Conservation (phyloP, 768 basidiomycete species). For the Solioccasus polychromus region DNA sequence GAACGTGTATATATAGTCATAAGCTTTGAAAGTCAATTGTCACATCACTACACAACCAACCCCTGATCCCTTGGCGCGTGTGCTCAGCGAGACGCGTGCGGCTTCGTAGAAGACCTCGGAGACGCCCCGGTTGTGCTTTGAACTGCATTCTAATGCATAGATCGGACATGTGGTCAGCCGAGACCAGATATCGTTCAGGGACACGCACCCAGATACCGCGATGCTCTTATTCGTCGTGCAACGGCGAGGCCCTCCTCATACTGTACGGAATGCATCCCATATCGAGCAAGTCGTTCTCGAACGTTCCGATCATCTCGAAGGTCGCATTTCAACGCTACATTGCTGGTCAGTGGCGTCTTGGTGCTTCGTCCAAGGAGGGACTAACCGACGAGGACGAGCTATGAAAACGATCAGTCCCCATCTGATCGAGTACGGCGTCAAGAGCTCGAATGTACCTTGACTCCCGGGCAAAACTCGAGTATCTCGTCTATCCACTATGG, state of each 20-base stretch:
- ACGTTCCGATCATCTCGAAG: slow-evolving; percentile 79
- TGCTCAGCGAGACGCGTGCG: slow-evolving; percentile 77
- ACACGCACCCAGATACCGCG: slow-evolving; percentile 83
- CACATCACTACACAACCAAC: slow-evolving; percentile 61
- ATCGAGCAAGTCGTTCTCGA: slow-evolving; percentile 68
- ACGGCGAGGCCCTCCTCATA: slow-evolving; percentile 92
- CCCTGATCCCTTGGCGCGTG: slow-evolving; percentile 64
- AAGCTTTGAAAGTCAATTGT: too few relatives aligned
- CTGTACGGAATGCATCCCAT: slow-evolving; percentile 70
- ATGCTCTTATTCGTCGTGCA: slow-evolving; percentile 87
- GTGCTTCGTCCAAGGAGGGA: slow-evolving; percentile 14
- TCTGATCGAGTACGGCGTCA: slow-evolving; percentile 1
- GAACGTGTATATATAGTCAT: slow-evolving; percentile 2
- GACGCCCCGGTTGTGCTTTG: slow-evolving; percentile 95
- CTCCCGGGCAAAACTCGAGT: slow-evolving; percentile 89
- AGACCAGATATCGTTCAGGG: neutral
- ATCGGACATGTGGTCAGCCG: neutral
- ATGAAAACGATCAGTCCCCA: slow-evolving; percentile 6
- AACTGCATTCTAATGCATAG: slow-evolving; percentile 76
- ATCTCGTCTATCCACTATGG: slow-evolving; percentile 91
- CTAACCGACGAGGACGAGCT: slow-evolving; percentile 90
- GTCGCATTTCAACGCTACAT: slow-evolving; percentile 89
- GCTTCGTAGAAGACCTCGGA: slow-evolving; percentile 92
- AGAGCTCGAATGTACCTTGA: slow-evolving; percentile 57
- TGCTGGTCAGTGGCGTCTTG: slow-evolving; percentile 11